These are phyloP conservation scores for Castanopsis chinensis DNA, from an alignment of 306 rosid genomes.

Conservation along the genomic window DNA sequence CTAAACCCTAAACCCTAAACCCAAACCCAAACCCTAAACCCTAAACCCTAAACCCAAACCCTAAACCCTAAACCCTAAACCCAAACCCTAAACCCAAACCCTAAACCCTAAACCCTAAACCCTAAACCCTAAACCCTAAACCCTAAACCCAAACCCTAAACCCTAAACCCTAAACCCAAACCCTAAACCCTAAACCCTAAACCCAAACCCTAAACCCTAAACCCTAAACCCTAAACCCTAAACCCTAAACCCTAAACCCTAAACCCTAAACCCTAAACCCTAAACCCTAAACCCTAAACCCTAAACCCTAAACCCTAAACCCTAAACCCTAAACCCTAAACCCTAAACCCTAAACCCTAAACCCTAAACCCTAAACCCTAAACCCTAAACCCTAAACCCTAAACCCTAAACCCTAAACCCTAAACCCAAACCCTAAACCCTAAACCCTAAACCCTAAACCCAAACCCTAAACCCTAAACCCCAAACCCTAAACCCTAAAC, in stretches of 20 bases:
- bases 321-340: constrained; percentile 16
- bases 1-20: constrained; percentile 16
- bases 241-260: constrained; percentile 20
- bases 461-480: constrained; percentile 19
- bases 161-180: too few species aligned
- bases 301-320: constrained; percentile 16
- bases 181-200: constrained; percentile 24
- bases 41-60: constrained; percentile 18
- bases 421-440: constrained; percentile 11
- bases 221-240: constrained; percentile 23
- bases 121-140: constrained; percentile 28
- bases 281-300: constrained; percentile 19
- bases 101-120: constrained; percentile 23
- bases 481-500: constrained; percentile 20
- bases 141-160: constrained; percentile 16
- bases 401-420: constrained; percentile 22
- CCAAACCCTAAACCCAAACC: too few species aligned
- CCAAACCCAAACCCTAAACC: constrained; percentile 19
- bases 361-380: constrained; percentile 24
- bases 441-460: constrained; percentile 12
- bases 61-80: constrained; percentile 22
- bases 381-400: constrained; percentile 21
- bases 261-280: constrained; percentile 19
- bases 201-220: constrained; percentile 22
- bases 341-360: constrained; percentile 24